These are phyloP conservation scores for Ramichloridium luteum DNA, from an alignment of 2,329 filamentous ascomycete species.

Conservation along the genomic window DNA sequence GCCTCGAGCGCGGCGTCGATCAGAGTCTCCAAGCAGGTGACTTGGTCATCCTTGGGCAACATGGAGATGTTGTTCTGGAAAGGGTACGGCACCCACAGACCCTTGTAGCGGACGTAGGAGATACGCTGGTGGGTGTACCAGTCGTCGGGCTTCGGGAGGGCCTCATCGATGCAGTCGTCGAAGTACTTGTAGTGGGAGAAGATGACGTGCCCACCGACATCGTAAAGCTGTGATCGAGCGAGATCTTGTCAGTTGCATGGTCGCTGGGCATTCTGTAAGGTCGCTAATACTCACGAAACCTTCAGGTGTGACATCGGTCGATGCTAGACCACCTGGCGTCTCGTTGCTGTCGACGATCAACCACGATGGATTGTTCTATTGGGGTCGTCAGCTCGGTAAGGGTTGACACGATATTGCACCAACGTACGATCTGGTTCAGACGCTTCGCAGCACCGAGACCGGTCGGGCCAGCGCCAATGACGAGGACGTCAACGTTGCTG, in stretches of 20 bases:
- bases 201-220: constrained; percentile 96
- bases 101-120: constrained; percentile 96
- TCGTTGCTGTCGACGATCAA: constrained; percentile 87
- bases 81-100: constrained; percentile 93
- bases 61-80: constrained; percentile 99
- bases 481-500: constrained; percentile 89
- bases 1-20: constrained; percentile 86
- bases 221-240: constrained; percentile 62
- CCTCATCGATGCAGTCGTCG: constrained; percentile 96
- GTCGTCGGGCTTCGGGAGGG: constrained; percentile 82
- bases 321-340: constrained; percentile 87
- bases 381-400: constrained; percentile 5
- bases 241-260: constrained; percentile 2
- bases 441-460: constrained; percentile 97
- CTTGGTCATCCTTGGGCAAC: constrained; percentile 93
- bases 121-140: constrained; percentile 98
- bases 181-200: constrained; percentile 99
- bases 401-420: constrained; percentile 2
- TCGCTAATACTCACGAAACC: constrained; percentile 75
- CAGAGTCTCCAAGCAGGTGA: constrained; percentile 84
- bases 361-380: constrained; percentile 82
- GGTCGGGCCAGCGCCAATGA: constrained; percentile 95
- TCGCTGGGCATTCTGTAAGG: too few relatives aligned
- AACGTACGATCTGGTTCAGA: constrained; percentile 80
- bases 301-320: constrained; percentile 87